Evolutionary conservation across 2,329 filamentous ascomycete species (phyloP), one percentile per base, ranked within the genome.

Genomic region (Claviceps arundinis): DNA sequence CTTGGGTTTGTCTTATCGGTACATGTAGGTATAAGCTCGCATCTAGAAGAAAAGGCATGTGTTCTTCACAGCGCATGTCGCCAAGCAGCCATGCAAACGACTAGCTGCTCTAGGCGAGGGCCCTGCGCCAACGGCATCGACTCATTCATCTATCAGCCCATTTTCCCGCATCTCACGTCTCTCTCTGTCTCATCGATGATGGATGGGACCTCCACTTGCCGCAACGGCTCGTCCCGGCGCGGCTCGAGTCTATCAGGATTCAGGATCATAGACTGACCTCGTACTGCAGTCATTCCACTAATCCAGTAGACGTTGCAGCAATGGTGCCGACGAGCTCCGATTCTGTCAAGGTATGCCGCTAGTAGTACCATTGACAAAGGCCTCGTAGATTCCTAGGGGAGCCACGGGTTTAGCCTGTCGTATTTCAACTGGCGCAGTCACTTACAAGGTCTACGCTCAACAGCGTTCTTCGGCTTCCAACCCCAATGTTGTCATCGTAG

Each of bases 401-500:
- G 26, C 48, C 40, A 30, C 2, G 13, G 4, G 24, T 26, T 11
- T 42, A 17, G 13, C 17, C 34, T 17, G 3, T 38, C 8, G 38
- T 37, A 37, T 43, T 44, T 24, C n/a, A 34, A 30, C 9, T 30
- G 26, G 26, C 26, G 26, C 8, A 34, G 30, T 43, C 30, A 44
- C 45, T 49, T 17, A 49, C 8, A 40, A 19, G 17, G n/a, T 26
- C 46, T 22, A 34, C 16, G 11, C 14, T 13, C 24, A 17, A 17
- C 51, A 65, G 63, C 58, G 56, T 48, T 54, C 53, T 42, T 50
- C 55, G 16, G 24, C 47, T 19, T 56, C 60, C 47, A 68, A 65
- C 53, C 76, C 77, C 7, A 80, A 81, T 56, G 67, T 88, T 42
- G 81, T 78, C 37, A 70, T 89, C n/a, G 68, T 89, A 41, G 85